Evolutionary conservation across 129 eudicot genomes (phyloP).

Genomic region (Flaveria linearis): DNA sequence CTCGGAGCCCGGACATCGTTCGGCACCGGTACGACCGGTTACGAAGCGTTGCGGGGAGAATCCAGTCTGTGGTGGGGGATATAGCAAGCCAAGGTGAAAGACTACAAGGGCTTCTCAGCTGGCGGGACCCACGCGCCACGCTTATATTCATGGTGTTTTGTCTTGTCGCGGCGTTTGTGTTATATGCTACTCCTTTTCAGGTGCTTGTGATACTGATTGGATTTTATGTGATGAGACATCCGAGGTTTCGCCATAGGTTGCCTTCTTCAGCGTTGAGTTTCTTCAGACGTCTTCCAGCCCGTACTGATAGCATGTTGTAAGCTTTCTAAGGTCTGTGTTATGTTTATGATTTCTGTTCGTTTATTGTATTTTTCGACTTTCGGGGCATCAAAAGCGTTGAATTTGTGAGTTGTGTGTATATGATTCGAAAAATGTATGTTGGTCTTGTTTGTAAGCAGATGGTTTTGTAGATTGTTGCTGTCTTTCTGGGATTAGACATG

Average conservation of each 20-base stretch:
- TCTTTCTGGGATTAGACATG: constrained; percentile 9
- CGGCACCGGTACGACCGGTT: constrained; percentile 76
- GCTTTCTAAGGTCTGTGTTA: background rate
- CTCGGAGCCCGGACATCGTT: constrained; percentile 55
- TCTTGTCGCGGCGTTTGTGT: constrained; percentile 58
- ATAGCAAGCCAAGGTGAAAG: constrained; percentile 88
- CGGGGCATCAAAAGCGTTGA: constrained; percentile 22
- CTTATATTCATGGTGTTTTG: constrained; percentile 65
- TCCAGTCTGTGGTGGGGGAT: constrained; percentile 82
- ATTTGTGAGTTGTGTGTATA: constrained; percentile 14
- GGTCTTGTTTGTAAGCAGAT: constrained; percentile 30
- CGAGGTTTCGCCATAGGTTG: constrained; percentile 69
- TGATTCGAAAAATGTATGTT: constrained; percentile 9
- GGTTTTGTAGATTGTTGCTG: constrained; percentile 22
- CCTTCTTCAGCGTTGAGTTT: constrained; percentile 74
- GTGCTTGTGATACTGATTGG: constrained; percentile 52
- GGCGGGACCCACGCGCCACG: constrained; percentile 93
- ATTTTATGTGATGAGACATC: constrained; percentile 84
- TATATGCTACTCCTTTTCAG: constrained; percentile 70
- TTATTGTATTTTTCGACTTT: constrained; percentile 6
- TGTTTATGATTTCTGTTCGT: background rate
- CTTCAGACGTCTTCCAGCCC: constrained; percentile 81
- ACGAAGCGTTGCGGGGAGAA: constrained; percentile 72
- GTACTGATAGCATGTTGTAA: constrained; percentile 75
- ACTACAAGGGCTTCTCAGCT: constrained; percentile 75